Base-by-base conservation (phyloP, 345 rosid species). In the Angophora floribunda region DNA sequence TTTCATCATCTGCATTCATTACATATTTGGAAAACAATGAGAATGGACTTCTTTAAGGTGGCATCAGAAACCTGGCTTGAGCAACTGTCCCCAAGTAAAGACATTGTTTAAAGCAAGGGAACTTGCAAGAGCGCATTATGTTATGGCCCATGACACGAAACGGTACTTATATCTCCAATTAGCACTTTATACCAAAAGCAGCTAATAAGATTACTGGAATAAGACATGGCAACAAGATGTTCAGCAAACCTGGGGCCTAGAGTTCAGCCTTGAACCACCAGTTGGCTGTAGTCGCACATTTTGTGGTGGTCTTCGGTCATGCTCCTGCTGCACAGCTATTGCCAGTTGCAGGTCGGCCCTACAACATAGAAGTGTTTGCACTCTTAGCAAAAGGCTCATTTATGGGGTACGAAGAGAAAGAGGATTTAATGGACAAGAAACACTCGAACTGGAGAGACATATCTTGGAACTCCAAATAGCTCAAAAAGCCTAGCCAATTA, bases 301-400 rank as follows among this genome's bases (percentile, higher is more conserved):
- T 90, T 94, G 97, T 49, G 94, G 97, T 88, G 95, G 93, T 90
- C 95, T 98, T 61, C 95, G 97, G 88, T 95, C 99, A 94, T 98
- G 99, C 88, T 97, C 95, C 82, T 96, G 99, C 89, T 98, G 99
- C 91, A 98, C 91, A 80, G 97, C 95, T 91, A 97, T 98, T 86
- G 99, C 99, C 70, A 95, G 91, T 92, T 97, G 98, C 85, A 97
- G 94, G 93, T 98, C 99, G 87, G 97, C 90, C 89, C 99, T 97
- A 94, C 92, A 85, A 93, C 86, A 89, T 44, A 65, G 22, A 82
- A 8, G 59, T 52, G 78, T 67, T 13, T 17, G 45, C 75, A 63
- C 75, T 63, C 36, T 63, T n/a, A 63, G 75, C 36, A n/a, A 63
- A 0, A 63, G 75, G 75, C 75, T 63, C 36, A 63, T 63, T 63